Conservation (phyloP, 1,284 basidiomycete genomes). For the Ceratobasidium sp. region DNA sequence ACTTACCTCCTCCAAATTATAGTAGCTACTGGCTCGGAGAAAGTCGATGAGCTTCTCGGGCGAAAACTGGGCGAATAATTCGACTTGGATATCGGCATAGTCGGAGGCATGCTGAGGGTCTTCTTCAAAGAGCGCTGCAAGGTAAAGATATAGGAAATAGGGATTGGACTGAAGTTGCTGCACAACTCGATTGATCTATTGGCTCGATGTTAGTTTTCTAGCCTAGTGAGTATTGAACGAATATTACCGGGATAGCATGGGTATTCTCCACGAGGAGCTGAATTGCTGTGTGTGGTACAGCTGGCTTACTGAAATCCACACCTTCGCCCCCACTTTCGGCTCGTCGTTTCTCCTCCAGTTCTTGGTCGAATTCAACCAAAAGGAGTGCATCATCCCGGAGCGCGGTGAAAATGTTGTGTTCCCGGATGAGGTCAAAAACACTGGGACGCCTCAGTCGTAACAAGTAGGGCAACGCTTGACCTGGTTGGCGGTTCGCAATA, state of each 20-base stretch:
- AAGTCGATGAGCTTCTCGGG: slow-evolving; percentile 84
- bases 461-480: slow-evolving; percentile 91
- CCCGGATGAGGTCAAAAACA: slow-evolving; percentile 94
- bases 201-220: neutral
- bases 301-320: slow-evolving; percentile 24
- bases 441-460: slow-evolving; percentile 84
- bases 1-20: slow-evolving; percentile 82
- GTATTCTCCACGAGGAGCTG: slow-evolving; percentile 91
- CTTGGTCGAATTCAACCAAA: slow-evolving; percentile 93
- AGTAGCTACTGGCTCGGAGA: slow-evolving; percentile 88
- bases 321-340: slow-evolving; percentile 35
- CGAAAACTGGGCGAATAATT: slow-evolving; percentile 91
- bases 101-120: slow-evolving; percentile 82
- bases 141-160: slow-evolving; percentile 89
- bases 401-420: slow-evolving; percentile 93
- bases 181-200: slow-evolving; percentile 84
- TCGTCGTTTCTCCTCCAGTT: slow-evolving; percentile 70
- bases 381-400: slow-evolving; percentile 92
- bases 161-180: slow-evolving; percentile 81
- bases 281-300: slow-evolving; percentile 67
- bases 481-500: slow-evolving; percentile 86
- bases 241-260: slow-evolving; percentile 86
- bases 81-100: slow-evolving; percentile 88
- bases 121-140: slow-evolving; percentile 88
- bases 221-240: slow-evolving; percentile 45